Evolutionary conservation across 176 grass and related monocot genomes (phyloP), one percentile per base, ranked within the genome.

Genomic region (Juncus inflexus): DNA sequence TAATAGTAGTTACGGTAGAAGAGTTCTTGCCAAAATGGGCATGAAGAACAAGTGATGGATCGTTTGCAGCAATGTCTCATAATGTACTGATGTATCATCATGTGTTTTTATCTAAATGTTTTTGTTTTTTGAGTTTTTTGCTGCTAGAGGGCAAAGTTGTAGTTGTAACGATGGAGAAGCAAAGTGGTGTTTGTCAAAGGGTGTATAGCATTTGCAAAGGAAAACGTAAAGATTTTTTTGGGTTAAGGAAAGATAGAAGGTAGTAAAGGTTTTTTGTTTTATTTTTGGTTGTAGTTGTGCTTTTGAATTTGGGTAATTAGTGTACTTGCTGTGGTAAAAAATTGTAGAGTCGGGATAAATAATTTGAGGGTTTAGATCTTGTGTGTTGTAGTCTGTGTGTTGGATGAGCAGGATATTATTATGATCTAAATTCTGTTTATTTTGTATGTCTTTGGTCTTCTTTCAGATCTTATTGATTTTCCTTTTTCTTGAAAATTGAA

Each of bases 1-100:
- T 61, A 79, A 35, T 53, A 74, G 64, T 61, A 83, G 83, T 50
- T 90, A 62, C 70, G 86, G 83, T 58, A 90, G 74, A 64, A 95
- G 47, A 79, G 86, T 90, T 84, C 61, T 95, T 37, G 67, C 76
- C 36, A 79, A 7, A 72, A 82, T 79, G 15, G 70, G 77, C 61
- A 61, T 92, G 75, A 92, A 82, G 81, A 84, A 82, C 47, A 88
- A 67, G 49, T 80, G 87, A 59, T 51, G 63, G 49, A 11, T 50
- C 35, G 35, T 42, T 66, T 65, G 52, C 52, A 64, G 19, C 19
- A 28, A 1, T 73, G 15, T 76, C 39, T 7, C 3, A 1, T 42
- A 14, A 37, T 53, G 43, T 47, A 47, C 4, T 47, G 43, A 47
- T 47, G 67, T 71, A 71, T 60, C 54, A 71, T 71, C 67, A 28